Base-by-base conservation (phyloP, 2,329 filamentous ascomycete species). In the Hypomyces perniciosus region DNA sequence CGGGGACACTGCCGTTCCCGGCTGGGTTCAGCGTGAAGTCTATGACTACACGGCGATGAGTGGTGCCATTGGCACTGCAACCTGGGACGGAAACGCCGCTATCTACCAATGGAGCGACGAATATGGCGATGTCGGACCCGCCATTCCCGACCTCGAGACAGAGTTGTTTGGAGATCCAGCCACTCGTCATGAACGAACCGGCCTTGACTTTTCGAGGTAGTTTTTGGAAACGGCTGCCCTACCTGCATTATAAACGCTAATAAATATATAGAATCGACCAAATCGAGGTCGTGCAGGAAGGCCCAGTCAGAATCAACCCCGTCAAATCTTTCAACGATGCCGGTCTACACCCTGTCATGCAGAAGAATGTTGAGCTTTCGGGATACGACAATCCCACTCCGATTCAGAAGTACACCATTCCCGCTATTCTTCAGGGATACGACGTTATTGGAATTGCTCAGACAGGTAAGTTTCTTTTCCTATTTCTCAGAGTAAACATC, bases 371-470 rank as follows among this genome's bases (percentile, higher is more conserved):
- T 38, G 64, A 81, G 54, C 75, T 91, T 2, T 84, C 83, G 54
- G 79, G 83, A 1, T 97, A 95, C 63, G 66, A 72, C 0, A 62
- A 70, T 1, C 90, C 91, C 0, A 97, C 93, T 0, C 88, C 91
- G 0, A 93, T 99, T 35, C 93, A 99, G 65, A 81, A 82, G 20
- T 96, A 88, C 65, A 84, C 83, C 4, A 81, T 97, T 30, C 90
- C 93, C 0, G 84, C 91, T 0, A 84, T 97, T 40, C 70, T 88
- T 26, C 73, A 79, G 45, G 87, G 87, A 1, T 75, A 87, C 58
- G 93, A 99, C 68, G 75, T 97, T 30, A 88, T 97, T 57, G 91
- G 85, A 3, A 83, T 93, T 61, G 90, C 93, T 7, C 92, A 97
- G 70, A 99, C 93, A 44, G 92, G 92, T 95, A 74, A 40, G 4